Evolutionary conservation across 768 basidiomycete species (phyloP).

Genomic region (Tylopilus sp.): DNA sequence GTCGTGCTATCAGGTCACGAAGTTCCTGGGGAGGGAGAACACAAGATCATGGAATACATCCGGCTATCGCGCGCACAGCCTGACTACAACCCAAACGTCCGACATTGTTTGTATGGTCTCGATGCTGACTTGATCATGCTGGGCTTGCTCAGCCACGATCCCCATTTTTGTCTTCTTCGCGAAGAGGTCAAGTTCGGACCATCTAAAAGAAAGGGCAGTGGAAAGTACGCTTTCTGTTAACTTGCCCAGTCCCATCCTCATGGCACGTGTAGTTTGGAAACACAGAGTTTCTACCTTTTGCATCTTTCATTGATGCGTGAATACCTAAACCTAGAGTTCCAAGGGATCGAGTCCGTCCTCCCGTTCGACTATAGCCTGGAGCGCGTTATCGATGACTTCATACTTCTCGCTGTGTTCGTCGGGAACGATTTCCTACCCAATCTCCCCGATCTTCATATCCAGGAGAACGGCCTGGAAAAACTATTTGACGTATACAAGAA

Average conservation of each 20-base stretch:
- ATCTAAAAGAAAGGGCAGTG: slow-evolving; percentile 63
- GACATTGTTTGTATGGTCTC: slow-evolving; percentile 97
- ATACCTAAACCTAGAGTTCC: slow-evolving; percentile 96
- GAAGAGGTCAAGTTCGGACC: slow-evolving; percentile 99
- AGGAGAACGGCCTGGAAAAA: slow-evolving; percentile 91
- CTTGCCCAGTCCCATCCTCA: slow-evolving; percentile 6
- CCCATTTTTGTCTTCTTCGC: slow-evolving; percentile 94
- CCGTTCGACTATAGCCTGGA: slow-evolving; percentile 88
- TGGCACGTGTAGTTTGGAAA: slow-evolving; percentile 47
- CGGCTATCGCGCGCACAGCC: slow-evolving; percentile 91
- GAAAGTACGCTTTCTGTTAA: slow-evolving; percentile 38
- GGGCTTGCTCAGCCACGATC: slow-evolving; percentile 94
- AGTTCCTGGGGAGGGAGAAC: slow-evolving; percentile 98
- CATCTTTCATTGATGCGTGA: slow-evolving; percentile 95
- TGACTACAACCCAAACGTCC: slow-evolving; percentile 92
- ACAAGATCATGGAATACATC: slow-evolving; percentile 99
- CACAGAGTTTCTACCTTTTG: slow-evolving; percentile 90
- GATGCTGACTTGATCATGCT: slow-evolving; percentile 99
- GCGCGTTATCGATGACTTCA: slow-evolving; percentile 96
- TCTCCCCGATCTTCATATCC: slow-evolving; percentile 94
- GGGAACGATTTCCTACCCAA: slow-evolving; percentile 98
- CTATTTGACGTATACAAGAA: slow-evolving; percentile 96
- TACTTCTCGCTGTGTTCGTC: slow-evolving; percentile 93
- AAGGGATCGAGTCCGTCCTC: slow-evolving; percentile 58
- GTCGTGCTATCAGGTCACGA: slow-evolving; percentile 97